Evolutionary conservation across 805 yeast genomes (phyloP), one percentile per base, ranked within the genome.

Genomic region (Saturnispora quitensis): DNA sequence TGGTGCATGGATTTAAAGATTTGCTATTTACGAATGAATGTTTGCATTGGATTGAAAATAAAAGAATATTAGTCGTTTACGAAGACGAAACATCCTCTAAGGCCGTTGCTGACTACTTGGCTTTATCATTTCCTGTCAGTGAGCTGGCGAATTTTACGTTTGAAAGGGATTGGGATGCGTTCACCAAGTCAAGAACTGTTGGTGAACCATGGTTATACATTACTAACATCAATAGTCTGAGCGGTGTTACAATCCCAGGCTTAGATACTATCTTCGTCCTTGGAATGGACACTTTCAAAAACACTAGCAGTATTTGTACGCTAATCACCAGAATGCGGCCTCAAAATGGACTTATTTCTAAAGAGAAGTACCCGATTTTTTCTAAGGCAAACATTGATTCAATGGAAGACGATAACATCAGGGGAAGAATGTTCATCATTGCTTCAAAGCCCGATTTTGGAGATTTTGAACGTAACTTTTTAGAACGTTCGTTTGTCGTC

Each of bases 201-300:
- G 35, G 46, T 5, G 53, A 52, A 15, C 45, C 58, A 0, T 60
- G 62, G 31, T 50, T 65, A 35, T 50, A 66, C 12, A 47, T 66
- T 1, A 53, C 62, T n/a, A 62, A 63, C 28, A 17, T 62, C 0
- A 57, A 60, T 22, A 40, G 60, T 3, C 47, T 68, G 10, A 47
- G 59, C 3, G 70, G 72, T 5, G 15, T 65, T 20, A 53, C 62
- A 1, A 59, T 68, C 47, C 55, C 60, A 31, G 62, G 62, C 3
- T 52, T 67, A n/a, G 51, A 59, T 9, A 53, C 58, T 6, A 56
- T 65, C 1, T 49, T 69, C 15, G 53, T 64, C 22, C 54, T 68
- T 5, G 73, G 73, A 2, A 50, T 64, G 8, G 70, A 69, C 48
- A 52, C 67, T 1, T 55, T 69, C 8, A 58, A 61, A 45, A 61